These are phyloP conservation scores for Nigrograna mackinnonii DNA, from an alignment of 2,329 filamentous ascomycete genomes.

Conservation along the genomic window DNA sequence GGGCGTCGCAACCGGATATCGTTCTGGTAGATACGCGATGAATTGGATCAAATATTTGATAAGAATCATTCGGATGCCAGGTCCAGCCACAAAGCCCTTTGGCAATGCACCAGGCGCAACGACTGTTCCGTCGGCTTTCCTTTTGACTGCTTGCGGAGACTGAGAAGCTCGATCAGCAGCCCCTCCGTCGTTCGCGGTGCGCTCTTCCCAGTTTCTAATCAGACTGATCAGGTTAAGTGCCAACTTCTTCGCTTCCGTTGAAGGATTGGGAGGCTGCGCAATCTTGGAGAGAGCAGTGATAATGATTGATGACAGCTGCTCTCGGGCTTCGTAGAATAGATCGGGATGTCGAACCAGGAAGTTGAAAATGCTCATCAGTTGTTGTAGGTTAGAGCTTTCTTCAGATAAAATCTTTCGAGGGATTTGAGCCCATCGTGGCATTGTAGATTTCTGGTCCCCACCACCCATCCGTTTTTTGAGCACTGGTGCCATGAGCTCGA, in stretches of 20 bases:
- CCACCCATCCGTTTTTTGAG: conserved; percentile 80
- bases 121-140: conserved; percentile 71
- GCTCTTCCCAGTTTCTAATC: conserved; percentile 91
- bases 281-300: conserved; percentile 89
- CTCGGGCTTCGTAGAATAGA: conserved; percentile 91
- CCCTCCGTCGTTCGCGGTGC: conserved; percentile 65
- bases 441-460: conserved; percentile 65
- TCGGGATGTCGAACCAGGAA: conserved; percentile 92
- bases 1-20: conserved; percentile 67
- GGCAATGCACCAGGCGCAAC: conserved; percentile 58
- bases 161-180: conserved; percentile 56
- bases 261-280: conserved; percentile 78
- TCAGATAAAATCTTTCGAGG: conserved; percentile 90
- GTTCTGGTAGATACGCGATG: conserved; percentile 85
- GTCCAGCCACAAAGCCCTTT: conserved; percentile 44
- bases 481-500: conserved; percentile 94
- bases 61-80: conserved; percentile 73
- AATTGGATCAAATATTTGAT: conserved; percentile 96
- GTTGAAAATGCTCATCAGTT: conserved; percentile 96
- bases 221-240: conserved; percentile 88
- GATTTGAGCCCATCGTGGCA: conserved; percentile 83
- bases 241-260: conserved; percentile 88
- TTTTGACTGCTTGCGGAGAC: conserved; percentile 72
- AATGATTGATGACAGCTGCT: conserved; percentile 87
- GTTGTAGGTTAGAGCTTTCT: conserved; percentile 91